Evolutionary conservation across 2,329 filamentous ascomycete genomes (phyloP).

Genomic region (Penicillium sp.): DNA sequence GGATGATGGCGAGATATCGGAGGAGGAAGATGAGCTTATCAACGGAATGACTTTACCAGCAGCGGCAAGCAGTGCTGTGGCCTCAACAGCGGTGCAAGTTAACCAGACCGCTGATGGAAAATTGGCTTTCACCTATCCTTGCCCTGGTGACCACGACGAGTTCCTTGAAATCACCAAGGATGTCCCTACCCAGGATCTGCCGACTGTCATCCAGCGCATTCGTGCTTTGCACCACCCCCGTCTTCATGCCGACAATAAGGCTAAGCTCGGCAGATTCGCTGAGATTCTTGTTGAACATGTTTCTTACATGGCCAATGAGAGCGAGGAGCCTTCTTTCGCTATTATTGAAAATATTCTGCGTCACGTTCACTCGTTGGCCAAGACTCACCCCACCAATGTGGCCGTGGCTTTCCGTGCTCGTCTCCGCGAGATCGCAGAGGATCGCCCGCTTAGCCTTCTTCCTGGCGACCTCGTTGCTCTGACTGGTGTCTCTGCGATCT

Average conservation of each 20-base stretch:
- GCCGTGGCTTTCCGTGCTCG: slow-evolving; percentile 76
- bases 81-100: slow-evolving; percentile 46
- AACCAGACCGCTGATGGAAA: slow-evolving; percentile 50
- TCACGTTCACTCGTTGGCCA: slow-evolving; percentile 89
- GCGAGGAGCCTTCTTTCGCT: slow-evolving; percentile 61
- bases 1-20: slow-evolving; percentile 46
- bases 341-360: slow-evolving; percentile 79
- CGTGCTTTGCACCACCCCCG: slow-evolving; percentile 91
- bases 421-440: slow-evolving; percentile 60
- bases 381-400: slow-evolving; percentile 79
- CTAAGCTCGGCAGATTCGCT: slow-evolving; percentile 66
- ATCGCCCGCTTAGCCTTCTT: slow-evolving; percentile 55
- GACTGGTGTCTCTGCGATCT: slow-evolving; percentile 80
- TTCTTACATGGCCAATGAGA: slow-evolving; percentile 58
- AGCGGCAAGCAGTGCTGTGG: slow-evolving; percentile 20
- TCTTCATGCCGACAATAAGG: slow-evolving; percentile 81
- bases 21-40: slow-evolving; percentile 69
- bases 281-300: slow-evolving; percentile 58
- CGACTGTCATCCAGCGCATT: slow-evolving; percentile 83
- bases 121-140: slow-evolving; percentile 82
- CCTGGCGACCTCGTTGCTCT: slow-evolving; percentile 81
- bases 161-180: slow-evolving; percentile 67
- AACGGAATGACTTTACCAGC: slow-evolving; percentile 62
- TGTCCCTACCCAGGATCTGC: slow-evolving; percentile 67
- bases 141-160: slow-evolving; percentile 76